Conservation (phyloP, 768 basidiomycete genomes). For the Symmetrospora coprosmae region DNA sequence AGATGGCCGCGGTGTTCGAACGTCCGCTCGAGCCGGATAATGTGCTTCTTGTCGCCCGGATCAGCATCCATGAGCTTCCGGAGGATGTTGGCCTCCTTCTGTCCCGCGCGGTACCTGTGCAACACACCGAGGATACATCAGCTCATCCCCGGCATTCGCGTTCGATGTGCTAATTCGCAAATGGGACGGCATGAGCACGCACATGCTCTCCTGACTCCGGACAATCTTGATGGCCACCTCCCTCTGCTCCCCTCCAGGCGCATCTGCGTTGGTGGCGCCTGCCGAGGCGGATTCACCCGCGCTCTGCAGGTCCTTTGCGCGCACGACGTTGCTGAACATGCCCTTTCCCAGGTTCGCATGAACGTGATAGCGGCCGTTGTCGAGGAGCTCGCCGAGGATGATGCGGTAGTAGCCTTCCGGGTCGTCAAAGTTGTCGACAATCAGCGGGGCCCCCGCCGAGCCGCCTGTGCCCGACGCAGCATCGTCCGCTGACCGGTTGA, state of each 20-base stretch:
- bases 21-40: slow-evolving; percentile 78
- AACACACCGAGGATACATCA: background rate
- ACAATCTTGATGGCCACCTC: slow-evolving; percentile 98
- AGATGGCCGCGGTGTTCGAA: slow-evolving; percentile 96
- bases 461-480: slow-evolving; percentile 59
- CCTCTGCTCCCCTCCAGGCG: slow-evolving; percentile 42
- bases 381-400: slow-evolving; percentile 84
- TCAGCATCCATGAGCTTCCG: slow-evolving; percentile 75
- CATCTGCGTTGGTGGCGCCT: slow-evolving; percentile 34
- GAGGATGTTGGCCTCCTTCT: slow-evolving; percentile 81
- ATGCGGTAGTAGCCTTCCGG: slow-evolving; percentile 89
- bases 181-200: slow-evolving; percentile 38
- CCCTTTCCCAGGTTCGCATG: slow-evolving; percentile 92
- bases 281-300: background rate
- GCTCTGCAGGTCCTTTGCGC: slow-evolving; percentile 47
- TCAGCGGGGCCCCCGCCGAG: slow-evolving; percentile 44
- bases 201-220: slow-evolving; percentile 92
- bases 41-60: slow-evolving; percentile 90
- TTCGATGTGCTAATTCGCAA: background rate
- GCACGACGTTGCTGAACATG: slow-evolving; percentile 95
- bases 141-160: no score
- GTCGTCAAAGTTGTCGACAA: slow-evolving; percentile 77
- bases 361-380: slow-evolving; percentile 83
- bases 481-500: slow-evolving; percentile 42
- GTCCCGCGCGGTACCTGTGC: slow-evolving; percentile 76